Evolutionary conservation across 495 filamentous ascomycete genomes (phyloP), one percentile per base, ranked within the genome.

Genomic region (Wilcoxina mikolae): DNA sequence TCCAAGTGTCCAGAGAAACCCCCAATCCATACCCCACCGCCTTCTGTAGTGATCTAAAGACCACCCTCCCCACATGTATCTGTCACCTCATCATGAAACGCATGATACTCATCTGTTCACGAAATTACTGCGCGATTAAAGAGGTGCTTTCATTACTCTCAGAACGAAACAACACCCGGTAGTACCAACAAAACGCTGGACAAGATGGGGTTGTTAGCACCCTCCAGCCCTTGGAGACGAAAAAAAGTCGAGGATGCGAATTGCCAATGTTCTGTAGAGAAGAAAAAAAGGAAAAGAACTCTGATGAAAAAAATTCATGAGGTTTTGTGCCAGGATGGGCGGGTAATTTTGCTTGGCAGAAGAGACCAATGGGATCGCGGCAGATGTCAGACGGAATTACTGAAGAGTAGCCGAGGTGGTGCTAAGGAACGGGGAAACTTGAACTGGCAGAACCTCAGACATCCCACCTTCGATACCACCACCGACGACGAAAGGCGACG

Each of bases 51-150:
- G n/a, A n/a, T n/a, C n/a, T n/a, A n/a, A n/a, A n/a, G n/a, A n/a
- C 35, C 35, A 18, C 31, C 31, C 31, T 38, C 12, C 35, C 15
- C 15, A 39, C 15, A 12, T 12, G 12, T 2, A 39, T 56, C 25
- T 57, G 55, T 57, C 25, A 54, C 62, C 61, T 55, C 53, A 60
- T 65, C 61, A 65, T 65, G 62, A 65, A 65, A 65, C 62, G 62
- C 62, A 64, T 10, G 57, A 43, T 25, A 25, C 56, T 54, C 51
- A 65, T 53, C 50, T 59, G 52, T 28, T 22, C 46, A 49, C 46
- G 46, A 53, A 55, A 31, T 46, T 38, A 25, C 47, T 58, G 55
- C 62, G 62, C 60, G 62, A 65, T 65, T 65, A 65, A 55, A 60
- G 48, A 56, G 62, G 62, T 55, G 28, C n/a, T 38, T 59, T 23